Evolutionary conservation across 169 alveolate genomes (phyloP), one percentile per base, ranked within the genome.

Genomic region (Plasmodium malariae): DNA sequence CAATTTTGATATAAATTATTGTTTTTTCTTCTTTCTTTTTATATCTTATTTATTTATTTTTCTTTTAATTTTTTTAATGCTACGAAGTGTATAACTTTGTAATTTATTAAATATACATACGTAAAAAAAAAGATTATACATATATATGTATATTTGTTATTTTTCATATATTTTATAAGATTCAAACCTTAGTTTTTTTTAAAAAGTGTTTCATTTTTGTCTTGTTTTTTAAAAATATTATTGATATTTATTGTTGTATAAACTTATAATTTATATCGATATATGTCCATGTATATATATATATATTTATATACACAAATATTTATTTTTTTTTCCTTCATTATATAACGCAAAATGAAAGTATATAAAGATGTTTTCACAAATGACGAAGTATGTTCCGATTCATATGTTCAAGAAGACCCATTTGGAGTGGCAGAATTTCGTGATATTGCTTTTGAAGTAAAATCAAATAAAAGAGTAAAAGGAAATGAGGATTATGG

Each of bases 361-460:
- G 98, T 96, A 69, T 96, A 92, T 95, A 96, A 95, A 91, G 96
- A 95, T 93, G 92, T 96, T 43, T 95, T 95, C 91, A 94, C 98
- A 74, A 97, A 97, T 67, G 98, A 96, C 91, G 98, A 96, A 92
- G 97, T 96, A 86, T 95, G 97, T 94, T 96, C 98, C 48, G 98
- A 96, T 92, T 96, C 98, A 72, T 96, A 96, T 92, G 76, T 19
- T 37, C 98, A 96, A 73, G 88, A 71, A 59, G 92, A 94, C 74
- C 98, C 98, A 48, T 96, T 96, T 92, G 98, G 93, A 57, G 93
- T 85, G 83, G 88, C 93, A 14, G 96, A 93, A 37, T 92, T 96
- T 28, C 85, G 92, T 30, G 95, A 94, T 34, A 96, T 96, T 55
- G 98, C 98, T 60, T 96, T 96, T 78, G 98, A 96, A 88, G 98